These are phyloP conservation scores for Cladophialophora chaetospira DNA, from an alignment of 2,329 filamentous ascomycete species.

Conservation along the genomic window DNA sequence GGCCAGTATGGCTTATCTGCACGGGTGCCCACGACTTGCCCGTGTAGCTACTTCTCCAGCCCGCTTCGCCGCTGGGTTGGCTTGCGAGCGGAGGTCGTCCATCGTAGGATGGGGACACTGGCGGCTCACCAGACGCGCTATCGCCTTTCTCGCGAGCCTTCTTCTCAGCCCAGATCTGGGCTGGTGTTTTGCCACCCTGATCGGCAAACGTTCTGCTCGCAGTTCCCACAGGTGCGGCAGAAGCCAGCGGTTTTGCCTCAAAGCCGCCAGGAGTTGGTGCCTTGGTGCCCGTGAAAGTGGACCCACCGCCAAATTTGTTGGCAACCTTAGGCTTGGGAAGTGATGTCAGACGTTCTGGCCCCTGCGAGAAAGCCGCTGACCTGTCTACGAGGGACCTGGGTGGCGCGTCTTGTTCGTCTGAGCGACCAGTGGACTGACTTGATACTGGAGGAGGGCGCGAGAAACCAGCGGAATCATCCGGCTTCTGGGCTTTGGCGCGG, in stretches of 20 bases:
- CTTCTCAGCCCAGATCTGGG: slow-evolving; percentile 96
- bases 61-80: slow-evolving; percentile 71
- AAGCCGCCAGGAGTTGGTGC: slow-evolving; percentile 75
- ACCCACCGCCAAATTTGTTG: slow-evolving; percentile 76
- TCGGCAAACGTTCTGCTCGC: slow-evolving; percentile 94
- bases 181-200: slow-evolving; percentile 91
- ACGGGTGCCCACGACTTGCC: slow-evolving; percentile 91
- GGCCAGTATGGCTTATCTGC: slow-evolving; percentile 70
- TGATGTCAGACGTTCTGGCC: slow-evolving; percentile 77
- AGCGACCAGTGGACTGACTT: slow-evolving; percentile 47
- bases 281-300: slow-evolving; percentile 83
- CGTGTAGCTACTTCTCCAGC: slow-evolving; percentile 89
- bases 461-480: slow-evolving; percentile 39
- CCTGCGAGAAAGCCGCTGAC: slow-evolving; percentile 68
- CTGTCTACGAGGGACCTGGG: slow-evolving; percentile 73
- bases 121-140: slow-evolving; percentile 54
- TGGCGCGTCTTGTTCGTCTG: slow-evolving; percentile 51
- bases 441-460: slow-evolving; percentile 40
- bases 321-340: slow-evolving; percentile 94
- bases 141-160: slow-evolving; percentile 76
- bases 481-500: slow-evolving; percentile 75
- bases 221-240: slow-evolving; percentile 68
- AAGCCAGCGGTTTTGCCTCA: slow-evolving; percentile 60
- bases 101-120: slow-evolving; percentile 48
- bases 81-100: slow-evolving; percentile 57